Percentiles rank a stretch among this genome's conserved stretches.
Conservation (phyloP, 768 basidiomycete species). For the Trichaptum fuscoviolaceum region DNA sequence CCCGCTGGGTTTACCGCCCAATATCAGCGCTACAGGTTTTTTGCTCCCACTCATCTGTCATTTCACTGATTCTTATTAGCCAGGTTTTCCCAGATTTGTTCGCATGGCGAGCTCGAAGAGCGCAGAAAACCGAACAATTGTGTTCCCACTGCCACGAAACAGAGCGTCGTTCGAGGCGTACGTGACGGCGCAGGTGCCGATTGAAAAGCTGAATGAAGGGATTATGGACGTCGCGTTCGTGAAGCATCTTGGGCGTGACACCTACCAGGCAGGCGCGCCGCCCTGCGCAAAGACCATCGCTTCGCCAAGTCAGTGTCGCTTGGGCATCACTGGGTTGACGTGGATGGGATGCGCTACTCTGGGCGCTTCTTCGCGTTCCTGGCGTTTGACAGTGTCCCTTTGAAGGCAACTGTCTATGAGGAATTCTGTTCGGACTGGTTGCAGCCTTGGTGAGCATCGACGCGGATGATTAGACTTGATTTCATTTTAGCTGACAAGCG, state of each 20-base stretch:
- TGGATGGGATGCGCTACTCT: slow-evolving; percentile 95
- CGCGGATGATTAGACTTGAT: background rate
- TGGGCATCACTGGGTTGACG: slow-evolving; percentile 86
- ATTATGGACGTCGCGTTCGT: slow-evolving; percentile 89
- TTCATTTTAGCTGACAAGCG: background rate
- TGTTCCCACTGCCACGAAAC: slow-evolving; percentile 55
- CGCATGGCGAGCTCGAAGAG: slow-evolving; percentile 66
- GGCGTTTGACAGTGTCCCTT: slow-evolving; percentile 81
- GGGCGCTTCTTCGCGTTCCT: slow-evolving; percentile 83
- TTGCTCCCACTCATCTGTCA: slow-evolving; percentile 10
- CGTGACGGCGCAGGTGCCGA: slow-evolving; percentile 57
- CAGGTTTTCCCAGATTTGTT: slow-evolving; percentile 47
- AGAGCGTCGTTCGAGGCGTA: slow-evolving; percentile 44
- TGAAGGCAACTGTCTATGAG: slow-evolving; percentile 90
- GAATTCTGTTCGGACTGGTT: slow-evolving; percentile 92
- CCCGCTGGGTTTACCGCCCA: slow-evolving; percentile 77
- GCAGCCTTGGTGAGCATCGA: slow-evolving; percentile 66
- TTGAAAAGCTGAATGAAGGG: slow-evolving; percentile 60
- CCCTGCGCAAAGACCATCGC: slow-evolving; percentile 58
- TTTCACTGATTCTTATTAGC: slow-evolving; percentile 1
- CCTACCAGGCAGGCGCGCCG: slow-evolving; percentile 73
- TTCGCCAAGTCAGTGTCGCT: slow-evolving; percentile 75
- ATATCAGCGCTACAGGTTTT: slow-evolving; percentile 83
- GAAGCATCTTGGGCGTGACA: slow-evolving; percentile 59
- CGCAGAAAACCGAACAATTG: slow-evolving; percentile 51